Percentiles rank a stretch among this genome's conserved stretches.
Evolutionary conservation across 371 early-diverging fungal species (phyloP).

Genomic region (Zychaea mexicana): DNA sequence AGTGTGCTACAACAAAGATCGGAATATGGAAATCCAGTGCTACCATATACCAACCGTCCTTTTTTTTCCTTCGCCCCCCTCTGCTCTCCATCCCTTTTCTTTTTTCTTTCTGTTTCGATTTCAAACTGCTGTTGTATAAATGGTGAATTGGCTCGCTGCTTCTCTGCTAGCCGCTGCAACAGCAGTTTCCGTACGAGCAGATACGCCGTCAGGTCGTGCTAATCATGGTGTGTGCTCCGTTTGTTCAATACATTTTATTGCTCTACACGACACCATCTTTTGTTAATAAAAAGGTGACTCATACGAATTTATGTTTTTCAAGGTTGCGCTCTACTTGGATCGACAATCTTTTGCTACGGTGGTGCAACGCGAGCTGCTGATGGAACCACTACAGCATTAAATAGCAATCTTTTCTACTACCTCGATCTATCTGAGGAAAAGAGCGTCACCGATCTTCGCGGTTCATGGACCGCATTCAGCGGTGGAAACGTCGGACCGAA

Average conservation of each 20-base stretch:
- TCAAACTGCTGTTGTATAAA: background rate
- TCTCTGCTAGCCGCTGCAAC: background rate
- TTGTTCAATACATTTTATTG: background rate
- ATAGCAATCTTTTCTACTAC: background rate
- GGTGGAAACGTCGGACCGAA: background rate
- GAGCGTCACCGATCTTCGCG: background rate
- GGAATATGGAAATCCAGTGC: too few relatives aligned
- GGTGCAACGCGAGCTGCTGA: background rate
- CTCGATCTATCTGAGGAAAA: background rate
- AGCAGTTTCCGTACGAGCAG: background rate
- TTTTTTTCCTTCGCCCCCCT: background rate
- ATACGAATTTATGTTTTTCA: background rate
- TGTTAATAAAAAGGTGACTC: background rate
- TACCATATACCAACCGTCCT: too few relatives aligned
- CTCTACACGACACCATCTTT: background rate
- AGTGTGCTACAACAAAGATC: too few relatives aligned
- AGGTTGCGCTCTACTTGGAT: background rate
- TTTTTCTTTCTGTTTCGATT: background rate
- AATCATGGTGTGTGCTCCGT: background rate
- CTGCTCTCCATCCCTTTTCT: background rate
- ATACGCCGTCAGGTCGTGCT: background rate
- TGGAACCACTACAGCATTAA: background rate
- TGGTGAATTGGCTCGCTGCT: background rate
- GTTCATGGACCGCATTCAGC: background rate
- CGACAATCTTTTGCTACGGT: background rate